Percentiles rank a stretch among this genome's conserved stretches.
phyloP scores from a whole-genome alignment of 129 eudicot species.

The Erigeron canadensis region DNA sequence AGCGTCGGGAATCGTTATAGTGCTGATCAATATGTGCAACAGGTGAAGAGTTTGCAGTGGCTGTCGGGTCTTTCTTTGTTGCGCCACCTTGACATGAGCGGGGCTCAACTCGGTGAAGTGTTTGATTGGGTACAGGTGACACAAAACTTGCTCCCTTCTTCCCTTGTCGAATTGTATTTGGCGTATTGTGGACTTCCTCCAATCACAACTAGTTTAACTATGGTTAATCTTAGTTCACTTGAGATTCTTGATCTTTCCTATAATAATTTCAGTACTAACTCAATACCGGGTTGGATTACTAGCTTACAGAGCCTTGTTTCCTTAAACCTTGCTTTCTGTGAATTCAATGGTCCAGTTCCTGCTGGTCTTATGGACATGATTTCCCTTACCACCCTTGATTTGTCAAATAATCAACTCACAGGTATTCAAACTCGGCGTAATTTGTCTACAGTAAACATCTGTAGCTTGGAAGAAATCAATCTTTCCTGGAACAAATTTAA shows the following conservation, averaged over 20 bases:
- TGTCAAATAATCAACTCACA: constrained; percentile 21
- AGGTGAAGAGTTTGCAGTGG: constrained; percentile 27
- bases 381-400: constrained; percentile 30
- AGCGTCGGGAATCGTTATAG: constrained; percentile 9
- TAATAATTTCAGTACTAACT: constrained; percentile 23
- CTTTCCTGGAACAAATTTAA: constrained; percentile 19
- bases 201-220: constrained; percentile 10
- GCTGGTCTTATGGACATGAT: constrained; percentile 24
- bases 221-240: constrained; percentile 23
- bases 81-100: constrained; percentile 21
- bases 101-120: constrained; percentile 13
- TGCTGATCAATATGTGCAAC: neutral
- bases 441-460: constrained; percentile 8
- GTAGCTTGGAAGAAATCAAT: constrained; percentile 20
- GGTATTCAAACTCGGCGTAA: constrained; percentile 4
- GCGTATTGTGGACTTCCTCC: constrained; percentile 22
- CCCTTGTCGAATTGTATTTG: constrained; percentile 28
- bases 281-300: constrained; percentile 35
- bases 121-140: constrained; percentile 37
- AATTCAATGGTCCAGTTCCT: constrained; percentile 15
- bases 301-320: constrained; percentile 21
- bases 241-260: constrained; percentile 36
- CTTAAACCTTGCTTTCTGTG: constrained; percentile 25
- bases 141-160: constrained; percentile 27
- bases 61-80: constrained; percentile 18